Percentiles rank a stretch among this genome's conserved stretches.
These are phyloP conservation scores for Vaccinium macrocarpon DNA, from an alignment of 148 eudicot species.

Conservation along the genomic window DNA sequence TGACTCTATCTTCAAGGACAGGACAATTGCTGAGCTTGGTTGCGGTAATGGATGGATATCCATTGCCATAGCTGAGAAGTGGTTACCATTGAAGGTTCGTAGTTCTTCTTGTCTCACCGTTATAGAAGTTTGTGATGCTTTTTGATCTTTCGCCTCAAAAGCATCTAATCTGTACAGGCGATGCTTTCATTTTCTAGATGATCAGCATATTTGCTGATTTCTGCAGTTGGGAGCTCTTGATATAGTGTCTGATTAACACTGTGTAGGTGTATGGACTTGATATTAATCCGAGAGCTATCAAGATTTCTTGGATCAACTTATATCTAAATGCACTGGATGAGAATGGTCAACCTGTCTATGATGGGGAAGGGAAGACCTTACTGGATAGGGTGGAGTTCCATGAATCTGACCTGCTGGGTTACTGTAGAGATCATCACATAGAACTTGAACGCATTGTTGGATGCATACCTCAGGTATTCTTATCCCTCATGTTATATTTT, in stretches of 20 bases:
- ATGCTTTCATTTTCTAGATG: not conserved
- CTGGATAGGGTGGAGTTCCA: conserved; percentile 92
- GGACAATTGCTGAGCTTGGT: conserved; percentile 91
- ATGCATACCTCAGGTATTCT: conserved; percentile 91
- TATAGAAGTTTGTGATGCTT: not conserved
- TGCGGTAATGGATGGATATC: conserved; percentile 99
- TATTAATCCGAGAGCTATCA: conserved; percentile 95
- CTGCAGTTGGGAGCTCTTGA: conserved; percentile 1
- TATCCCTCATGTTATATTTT: not conserved
- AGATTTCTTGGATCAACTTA: conserved; percentile 92
- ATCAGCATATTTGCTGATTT: conserved; percentile 1
- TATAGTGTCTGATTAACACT: not conserved
- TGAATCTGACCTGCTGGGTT: conserved; percentile 86
- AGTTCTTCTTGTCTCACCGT: conserved; percentile 18
- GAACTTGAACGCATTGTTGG: conserved; percentile 97
- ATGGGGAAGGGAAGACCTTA: conserved; percentile 81
- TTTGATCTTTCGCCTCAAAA: not conserved
- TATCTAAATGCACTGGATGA: conserved; percentile 94
- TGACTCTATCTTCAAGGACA: conserved; percentile 88
- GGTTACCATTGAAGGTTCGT: conserved; percentile 77
- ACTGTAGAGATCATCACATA: conserved; percentile 79
- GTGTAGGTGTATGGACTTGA: conserved; percentile 94
- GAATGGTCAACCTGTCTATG: conserved; percentile 77
- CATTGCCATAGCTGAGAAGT: conserved; percentile 94
- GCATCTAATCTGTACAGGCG: not conserved